Percentiles rank a stretch among this genome's conserved stretches.
Conservation (phyloP, 495 filamentous ascomycete species). For the Neohortaea acidophila region DNA sequence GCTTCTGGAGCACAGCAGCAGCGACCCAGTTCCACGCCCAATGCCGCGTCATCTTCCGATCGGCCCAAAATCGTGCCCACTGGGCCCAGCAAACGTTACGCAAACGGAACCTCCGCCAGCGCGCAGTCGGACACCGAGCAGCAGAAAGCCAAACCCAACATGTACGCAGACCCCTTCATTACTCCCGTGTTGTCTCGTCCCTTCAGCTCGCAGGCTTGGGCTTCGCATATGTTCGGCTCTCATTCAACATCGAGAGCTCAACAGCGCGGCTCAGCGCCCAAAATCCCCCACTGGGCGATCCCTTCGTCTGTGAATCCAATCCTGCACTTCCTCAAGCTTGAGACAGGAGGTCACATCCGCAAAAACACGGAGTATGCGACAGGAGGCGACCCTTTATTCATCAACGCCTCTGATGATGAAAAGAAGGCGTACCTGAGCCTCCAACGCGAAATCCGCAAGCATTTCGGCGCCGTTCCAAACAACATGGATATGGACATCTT, state of each 20-base stretch:
- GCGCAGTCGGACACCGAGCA: constrained; percentile 9
- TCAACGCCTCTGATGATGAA: not conserved
- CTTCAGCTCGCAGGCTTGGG: not conserved
- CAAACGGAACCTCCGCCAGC: not conserved
- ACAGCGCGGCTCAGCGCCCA: not conserved
- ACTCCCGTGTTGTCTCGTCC: not conserved
- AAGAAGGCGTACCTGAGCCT: constrained; percentile 1
- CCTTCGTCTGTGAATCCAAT: constrained; percentile 2
- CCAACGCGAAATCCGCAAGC: constrained; percentile 1
- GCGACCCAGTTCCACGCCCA: constrained; percentile 6
- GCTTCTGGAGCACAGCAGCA: not conserved
- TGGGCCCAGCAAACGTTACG: constrained; percentile 4
- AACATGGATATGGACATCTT: constrained; percentile 9
- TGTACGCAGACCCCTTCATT: constrained; percentile 10
- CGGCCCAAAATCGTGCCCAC: constrained; percentile 11
- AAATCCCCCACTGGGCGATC: not conserved
- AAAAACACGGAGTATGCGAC: not conserved
- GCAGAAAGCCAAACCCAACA: constrained; percentile 14
- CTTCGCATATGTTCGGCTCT: constrained; percentile 1
- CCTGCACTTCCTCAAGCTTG: not conserved
- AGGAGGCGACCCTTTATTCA: not conserved
- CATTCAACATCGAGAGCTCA: constrained; percentile 17
- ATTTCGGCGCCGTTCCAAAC: not conserved
- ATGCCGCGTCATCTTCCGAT: constrained; percentile 2
- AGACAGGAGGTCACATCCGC: not conserved